Evolutionary conservation across 805 yeast genomes (phyloP).

Genomic region (Alloascoidea hylecoeti): DNA sequence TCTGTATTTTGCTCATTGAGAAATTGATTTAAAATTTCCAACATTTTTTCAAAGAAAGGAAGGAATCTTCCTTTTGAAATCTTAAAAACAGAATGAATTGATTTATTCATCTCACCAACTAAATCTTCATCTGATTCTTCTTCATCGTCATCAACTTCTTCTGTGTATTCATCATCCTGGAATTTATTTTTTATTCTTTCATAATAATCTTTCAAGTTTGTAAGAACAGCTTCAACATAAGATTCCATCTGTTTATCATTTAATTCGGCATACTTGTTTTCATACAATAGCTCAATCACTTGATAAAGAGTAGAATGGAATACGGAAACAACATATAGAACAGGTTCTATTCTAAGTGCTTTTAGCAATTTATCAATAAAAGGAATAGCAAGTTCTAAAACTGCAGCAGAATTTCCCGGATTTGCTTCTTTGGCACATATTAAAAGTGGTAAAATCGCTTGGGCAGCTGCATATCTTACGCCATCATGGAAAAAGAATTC

Average conservation of each 20-base stretch:
- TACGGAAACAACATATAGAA: constrained; percentile 66
- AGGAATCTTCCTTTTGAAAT: constrained; percentile 42
- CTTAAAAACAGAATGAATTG: constrained; percentile 57
- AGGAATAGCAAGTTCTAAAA: constrained; percentile 57
- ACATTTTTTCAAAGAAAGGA: constrained; percentile 45
- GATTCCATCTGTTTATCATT: constrained; percentile 36
- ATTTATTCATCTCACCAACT: constrained; percentile 72
- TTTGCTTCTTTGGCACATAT: constrained; percentile 40
- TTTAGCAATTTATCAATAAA: constrained; percentile 54
- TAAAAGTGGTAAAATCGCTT: constrained; percentile 66
- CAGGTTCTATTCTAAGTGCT: constrained; percentile 65
- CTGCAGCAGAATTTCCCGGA: constrained; percentile 34
- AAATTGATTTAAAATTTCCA: constrained; percentile 48
- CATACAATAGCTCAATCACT: constrained; percentile 55
- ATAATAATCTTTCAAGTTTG: constrained; percentile 51
- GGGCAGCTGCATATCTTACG: constrained; percentile 84
- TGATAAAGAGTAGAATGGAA: constrained; percentile 62
- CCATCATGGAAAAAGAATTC: constrained; percentile 90
- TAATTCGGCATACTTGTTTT: constrained; percentile 32
- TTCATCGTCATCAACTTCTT: constrained; percentile 73
- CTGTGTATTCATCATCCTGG: constrained; percentile 72
- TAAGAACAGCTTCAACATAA: constrained; percentile 44
- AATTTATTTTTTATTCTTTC: constrained; percentile 42
- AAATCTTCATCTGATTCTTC: constrained; percentile 85
- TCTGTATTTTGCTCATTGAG: constrained; percentile 55